These are phyloP conservation scores for Amanita jacksonii DNA, from an alignment of 768 basidiomycete genomes.

Conservation along the genomic window DNA sequence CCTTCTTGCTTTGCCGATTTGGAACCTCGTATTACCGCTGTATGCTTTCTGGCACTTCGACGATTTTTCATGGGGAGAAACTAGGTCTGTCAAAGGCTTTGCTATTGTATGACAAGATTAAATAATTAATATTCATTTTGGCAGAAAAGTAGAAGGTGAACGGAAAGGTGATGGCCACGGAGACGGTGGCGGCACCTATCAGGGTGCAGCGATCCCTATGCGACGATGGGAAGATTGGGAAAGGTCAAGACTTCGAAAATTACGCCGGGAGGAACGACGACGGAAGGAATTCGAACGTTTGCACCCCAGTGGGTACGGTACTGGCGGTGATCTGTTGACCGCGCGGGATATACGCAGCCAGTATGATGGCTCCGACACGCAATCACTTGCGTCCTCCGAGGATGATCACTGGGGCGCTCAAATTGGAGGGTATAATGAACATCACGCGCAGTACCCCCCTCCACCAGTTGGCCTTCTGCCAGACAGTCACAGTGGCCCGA, in stretches of 20 bases:
- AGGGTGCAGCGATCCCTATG: conserved; percentile 66
- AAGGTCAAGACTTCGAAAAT: conserved; percentile 83
- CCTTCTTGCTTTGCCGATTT: conserved; percentile 83
- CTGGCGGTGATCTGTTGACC: conserved; percentile 50
- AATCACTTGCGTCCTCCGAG: conserved; percentile 78
- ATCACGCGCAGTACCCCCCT: conserved; percentile 66
- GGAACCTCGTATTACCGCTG: conserved; percentile 91
- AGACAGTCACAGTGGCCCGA: conserved; percentile 27
- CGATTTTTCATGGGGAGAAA: conserved; percentile 99
- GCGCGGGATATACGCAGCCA: conserved; percentile 51
- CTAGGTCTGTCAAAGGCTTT: conserved; percentile 47
- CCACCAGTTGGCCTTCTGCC: conserved; percentile 68
- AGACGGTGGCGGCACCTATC: conserved; percentile 41
- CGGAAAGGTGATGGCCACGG: conserved; percentile 71
- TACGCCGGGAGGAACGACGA: conserved; percentile 79
- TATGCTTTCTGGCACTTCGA: conserved; percentile 99
- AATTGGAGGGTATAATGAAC: conserved; percentile 93
- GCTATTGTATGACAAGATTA: conserved; percentile 9
- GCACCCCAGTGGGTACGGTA: conserved; percentile 59
- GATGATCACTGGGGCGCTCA: conserved; percentile 95
- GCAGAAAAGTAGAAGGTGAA: conserved; percentile 93
- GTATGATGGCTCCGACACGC: conserved; percentile 72
- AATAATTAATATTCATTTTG: neutral
- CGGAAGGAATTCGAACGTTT: conserved; percentile 72
- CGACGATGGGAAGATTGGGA: conserved; percentile 99